Evolutionary conservation across 2,329 filamentous ascomycete species (phyloP).

Genomic region (Didymella arachidicola): DNA sequence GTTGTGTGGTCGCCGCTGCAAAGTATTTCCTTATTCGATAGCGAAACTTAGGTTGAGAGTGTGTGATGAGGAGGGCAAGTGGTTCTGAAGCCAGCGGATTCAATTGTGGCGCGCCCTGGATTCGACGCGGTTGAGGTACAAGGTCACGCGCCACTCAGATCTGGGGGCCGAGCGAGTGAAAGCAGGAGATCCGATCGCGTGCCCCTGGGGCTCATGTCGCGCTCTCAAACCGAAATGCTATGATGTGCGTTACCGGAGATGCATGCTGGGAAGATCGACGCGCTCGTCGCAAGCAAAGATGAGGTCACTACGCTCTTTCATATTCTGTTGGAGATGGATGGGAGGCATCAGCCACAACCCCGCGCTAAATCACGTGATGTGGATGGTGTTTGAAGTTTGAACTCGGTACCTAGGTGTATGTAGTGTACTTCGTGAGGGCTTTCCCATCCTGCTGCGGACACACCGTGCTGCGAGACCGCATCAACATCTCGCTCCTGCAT

Average conservation of each 20-base stretch:
- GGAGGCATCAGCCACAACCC: conserved; percentile 18
- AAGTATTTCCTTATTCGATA: neutral
- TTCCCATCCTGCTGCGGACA: no score
- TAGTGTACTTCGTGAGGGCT: no score
- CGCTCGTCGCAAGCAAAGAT: conserved; percentile 29
- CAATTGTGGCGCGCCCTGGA: conserved; percentile 2
- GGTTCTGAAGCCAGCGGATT: conserved; percentile 2
- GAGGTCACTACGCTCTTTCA: neutral
- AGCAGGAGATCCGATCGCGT: neutral
- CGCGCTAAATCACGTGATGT: no score
- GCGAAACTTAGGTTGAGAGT: neutral
- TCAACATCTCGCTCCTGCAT: neutral
- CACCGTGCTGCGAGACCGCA: no score
- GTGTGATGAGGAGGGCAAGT: neutral
- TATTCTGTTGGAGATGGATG: conserved; percentile 15
- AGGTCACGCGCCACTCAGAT: conserved; percentile 30
- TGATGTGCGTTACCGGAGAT: neutral
- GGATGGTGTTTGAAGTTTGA: no score
- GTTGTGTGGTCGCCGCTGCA: conserved; percentile 11
- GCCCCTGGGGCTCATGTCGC: neutral
- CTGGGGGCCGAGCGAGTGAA: conserved; percentile 22
- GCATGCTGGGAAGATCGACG: neutral
- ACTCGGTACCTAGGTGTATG: no score
- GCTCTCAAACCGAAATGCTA: neutral
- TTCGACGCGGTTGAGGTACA: conserved; percentile 17